A percentile compares a stretch with the other conserved stretches of the same genome.
These are phyloP conservation scores for Physaria fendleri DNA, from an alignment of 345 rosid genomes.

Conservation along the genomic window DNA sequence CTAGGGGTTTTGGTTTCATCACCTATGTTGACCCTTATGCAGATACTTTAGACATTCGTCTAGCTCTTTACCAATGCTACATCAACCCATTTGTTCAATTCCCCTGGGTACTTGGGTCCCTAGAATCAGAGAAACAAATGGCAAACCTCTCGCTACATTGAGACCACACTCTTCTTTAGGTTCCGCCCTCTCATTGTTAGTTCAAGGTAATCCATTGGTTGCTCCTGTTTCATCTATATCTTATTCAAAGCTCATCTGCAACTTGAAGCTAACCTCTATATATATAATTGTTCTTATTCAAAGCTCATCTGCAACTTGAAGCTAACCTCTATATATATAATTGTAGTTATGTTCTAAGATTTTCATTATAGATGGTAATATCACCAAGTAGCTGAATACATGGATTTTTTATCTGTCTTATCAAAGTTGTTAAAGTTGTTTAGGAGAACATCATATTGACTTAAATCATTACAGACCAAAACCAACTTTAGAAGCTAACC, in stretches of 20 bases:
- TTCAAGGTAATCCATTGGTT: conserved; percentile 54
- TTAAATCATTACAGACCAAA: too few relatives aligned
- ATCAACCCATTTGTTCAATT: conserved; percentile 72
- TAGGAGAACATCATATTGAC: too few relatives aligned
- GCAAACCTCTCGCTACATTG: conserved; percentile 55
- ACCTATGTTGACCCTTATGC: too few relatives aligned
- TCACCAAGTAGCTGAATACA: too few relatives aligned
- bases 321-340: background rate
- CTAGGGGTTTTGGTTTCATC: too few relatives aligned
- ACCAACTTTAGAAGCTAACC: background rate
- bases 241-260: background rate
- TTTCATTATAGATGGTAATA: too few relatives aligned
- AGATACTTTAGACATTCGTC: conserved; percentile 86
- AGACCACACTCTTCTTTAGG: conserved; percentile 68
- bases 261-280: background rate
- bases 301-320: background rate
- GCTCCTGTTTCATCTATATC: background rate
- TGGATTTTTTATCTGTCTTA: too few relatives aligned
- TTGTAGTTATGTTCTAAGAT: too few relatives aligned
- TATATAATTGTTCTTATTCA: background rate
- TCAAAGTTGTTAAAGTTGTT: too few relatives aligned
- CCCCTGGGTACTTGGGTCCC: conserved; percentile 95
- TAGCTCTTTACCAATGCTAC: conserved; percentile 82
- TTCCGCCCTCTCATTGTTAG: conserved; percentile 61
- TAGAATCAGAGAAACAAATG: conserved; percentile 65